These are phyloP conservation scores for Volvox reticuliferus DNA, from an alignment of 139 green algal species.

Conservation along the genomic window DNA sequence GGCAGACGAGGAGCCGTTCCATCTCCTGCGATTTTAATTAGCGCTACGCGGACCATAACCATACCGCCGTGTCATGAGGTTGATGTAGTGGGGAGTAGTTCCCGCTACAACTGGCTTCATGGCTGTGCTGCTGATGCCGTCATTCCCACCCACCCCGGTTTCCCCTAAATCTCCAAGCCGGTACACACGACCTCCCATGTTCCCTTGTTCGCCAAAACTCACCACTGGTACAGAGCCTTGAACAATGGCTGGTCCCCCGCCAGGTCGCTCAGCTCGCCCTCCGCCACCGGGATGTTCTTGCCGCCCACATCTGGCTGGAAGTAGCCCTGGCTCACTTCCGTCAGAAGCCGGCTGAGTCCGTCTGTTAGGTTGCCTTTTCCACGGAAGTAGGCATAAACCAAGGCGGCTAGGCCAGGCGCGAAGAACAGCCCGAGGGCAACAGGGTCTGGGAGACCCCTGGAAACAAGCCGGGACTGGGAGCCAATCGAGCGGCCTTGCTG, in stretches of 20 bases:
- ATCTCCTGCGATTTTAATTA: too few species aligned
- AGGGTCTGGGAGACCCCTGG: slow-evolving; percentile 9
- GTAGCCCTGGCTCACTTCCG: slow-evolving; percentile 81
- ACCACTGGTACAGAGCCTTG: slow-evolving; percentile 94
- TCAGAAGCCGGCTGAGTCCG: slow-evolving; percentile 85
- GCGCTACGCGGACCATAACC: too few species aligned
- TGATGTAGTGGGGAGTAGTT: too few species aligned
- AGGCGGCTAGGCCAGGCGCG: slow-evolving; percentile 68
- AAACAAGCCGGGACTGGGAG: neutral
- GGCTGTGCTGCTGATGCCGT: too few species aligned
- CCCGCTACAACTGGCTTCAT: too few species aligned
- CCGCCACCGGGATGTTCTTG: slow-evolving; percentile 88
- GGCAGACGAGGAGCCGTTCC: too few species aligned
- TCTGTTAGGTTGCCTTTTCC: slow-evolving; percentile 92
- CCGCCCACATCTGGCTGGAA: slow-evolving; percentile 92
- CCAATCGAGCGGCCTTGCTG: neutral
- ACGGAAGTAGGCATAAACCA: slow-evolving; percentile 77
- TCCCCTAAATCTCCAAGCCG: too few species aligned
- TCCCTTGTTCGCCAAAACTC: neutral
- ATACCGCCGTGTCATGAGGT: too few species aligned
- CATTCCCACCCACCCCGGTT: too few species aligned
- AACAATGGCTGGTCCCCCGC: slow-evolving; percentile 94
- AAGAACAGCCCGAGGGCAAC: slow-evolving; percentile 82
- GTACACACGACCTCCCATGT: neutral
- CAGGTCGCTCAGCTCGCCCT: slow-evolving; percentile 92